phyloP scores from a whole-genome alignment of 192 early-diverging fungal genomes.

The Funneliformis geosporum region DNA sequence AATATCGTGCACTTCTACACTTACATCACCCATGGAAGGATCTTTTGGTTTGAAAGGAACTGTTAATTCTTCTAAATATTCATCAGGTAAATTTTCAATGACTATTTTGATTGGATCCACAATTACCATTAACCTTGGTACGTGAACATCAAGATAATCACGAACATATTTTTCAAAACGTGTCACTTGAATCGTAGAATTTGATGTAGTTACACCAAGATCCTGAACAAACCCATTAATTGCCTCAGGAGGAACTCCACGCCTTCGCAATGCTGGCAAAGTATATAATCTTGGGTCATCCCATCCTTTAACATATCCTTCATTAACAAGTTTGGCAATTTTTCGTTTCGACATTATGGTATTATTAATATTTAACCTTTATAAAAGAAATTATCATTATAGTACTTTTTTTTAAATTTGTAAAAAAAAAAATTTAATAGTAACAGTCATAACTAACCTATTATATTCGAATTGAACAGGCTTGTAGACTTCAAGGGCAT shows the following conservation, averaged over 20 bases:
- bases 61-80: conserved; percentile 75
- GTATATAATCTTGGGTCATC: conserved; percentile 98
- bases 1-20: background rate
- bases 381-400: background rate
- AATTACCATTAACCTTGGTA: conserved; percentile 92
- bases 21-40: conserved; percentile 71
- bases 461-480: conserved; percentile 99
- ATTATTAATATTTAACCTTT: conserved; percentile 80
- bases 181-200: conserved; percentile 78
- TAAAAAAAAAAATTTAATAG: no score
- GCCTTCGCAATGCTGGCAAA: conserved; percentile 91
- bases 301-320: conserved; percentile 78
- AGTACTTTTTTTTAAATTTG: no score
- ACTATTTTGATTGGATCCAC: conserved; percentile 88
- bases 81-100: conserved; percentile 86
- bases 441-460: conserved; percentile 41
- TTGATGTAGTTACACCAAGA: conserved; percentile 82
- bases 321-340: conserved; percentile 86
- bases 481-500: conserved; percentile 98
- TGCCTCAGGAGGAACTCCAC: conserved; percentile 95
- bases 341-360: conserved; percentile 98
- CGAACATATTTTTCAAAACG: conserved; percentile 95
- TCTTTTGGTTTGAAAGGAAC: conserved; percentile 92
- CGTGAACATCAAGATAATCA: conserved; percentile 88
- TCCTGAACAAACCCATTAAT: conserved; percentile 98